Evolutionary conservation across 257 asterid species (phyloP).

Genomic region (Oldenlandia corymbosa): DNA sequence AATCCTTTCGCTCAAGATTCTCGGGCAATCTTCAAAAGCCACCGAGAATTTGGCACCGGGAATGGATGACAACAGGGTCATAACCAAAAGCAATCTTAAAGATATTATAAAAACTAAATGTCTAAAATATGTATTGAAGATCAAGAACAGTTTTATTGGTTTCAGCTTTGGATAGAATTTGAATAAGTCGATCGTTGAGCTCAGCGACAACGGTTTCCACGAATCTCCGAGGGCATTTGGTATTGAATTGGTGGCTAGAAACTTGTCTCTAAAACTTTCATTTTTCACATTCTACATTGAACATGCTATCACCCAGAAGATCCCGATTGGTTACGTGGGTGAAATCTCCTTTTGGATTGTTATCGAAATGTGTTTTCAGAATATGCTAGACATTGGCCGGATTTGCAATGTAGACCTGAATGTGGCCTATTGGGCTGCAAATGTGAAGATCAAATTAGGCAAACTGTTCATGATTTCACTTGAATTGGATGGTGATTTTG

Average conservation of each 20-base stretch:
- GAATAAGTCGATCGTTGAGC: constrained; percentile 38
- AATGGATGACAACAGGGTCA: constrained; percentile 50
- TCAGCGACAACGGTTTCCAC: constrained; percentile 57
- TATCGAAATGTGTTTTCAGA: constrained; percentile 44
- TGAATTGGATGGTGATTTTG: too few relatives aligned
- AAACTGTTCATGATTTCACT: constrained; percentile 31
- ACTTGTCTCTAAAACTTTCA: constrained; percentile 62
- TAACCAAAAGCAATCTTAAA: constrained; percentile 59
- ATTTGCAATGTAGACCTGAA: constrained; percentile 50
- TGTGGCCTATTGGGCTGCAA: constrained; percentile 48
- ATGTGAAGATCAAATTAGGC: constrained; percentile 53
- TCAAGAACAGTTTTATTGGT: constrained; percentile 25
- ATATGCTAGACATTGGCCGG: constrained; percentile 61
- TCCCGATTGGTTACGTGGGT: constrained; percentile 25
- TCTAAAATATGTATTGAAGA: constrained; percentile 52
- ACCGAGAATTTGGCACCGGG: constrained; percentile 41
- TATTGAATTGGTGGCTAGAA: constrained; percentile 59
- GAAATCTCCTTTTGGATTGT: constrained; percentile 44
- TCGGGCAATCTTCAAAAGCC: constrained; percentile 40
- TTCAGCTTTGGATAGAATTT: constrained; percentile 21
- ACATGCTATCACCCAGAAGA: constrained; percentile 60
- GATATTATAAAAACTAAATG: constrained; percentile 63
- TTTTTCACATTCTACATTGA: constrained; percentile 50
- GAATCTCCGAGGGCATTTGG: constrained; percentile 44
- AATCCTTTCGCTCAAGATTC: constrained; percentile 29